Base-by-base conservation (phyloP, 2,329 filamentous ascomycete species). In the Hypoxylon sp. region DNA sequence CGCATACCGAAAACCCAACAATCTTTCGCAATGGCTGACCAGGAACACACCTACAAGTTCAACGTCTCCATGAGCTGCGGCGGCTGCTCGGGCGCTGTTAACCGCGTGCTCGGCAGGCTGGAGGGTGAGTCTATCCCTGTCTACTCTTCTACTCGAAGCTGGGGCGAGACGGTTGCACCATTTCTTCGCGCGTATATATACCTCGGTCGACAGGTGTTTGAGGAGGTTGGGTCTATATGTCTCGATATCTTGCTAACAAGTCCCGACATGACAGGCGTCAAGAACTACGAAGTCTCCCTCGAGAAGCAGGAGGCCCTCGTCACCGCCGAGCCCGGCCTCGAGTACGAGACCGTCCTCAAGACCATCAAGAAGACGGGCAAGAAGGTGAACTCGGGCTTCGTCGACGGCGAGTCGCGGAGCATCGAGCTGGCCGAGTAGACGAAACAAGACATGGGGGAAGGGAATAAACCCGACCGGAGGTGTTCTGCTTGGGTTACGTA, bases 291-390 rank as follows among this genome's bases (percentile, higher is more conserved):
- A 52, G 91, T 97, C 64, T 92, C 87, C 54, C 91, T 98, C 72
- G 91, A 96, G 63, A 87, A 82, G 66, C 92, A 98, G 76, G 92
- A 85, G 62, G 94, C 92, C 64, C 87, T 87, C 66, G 85, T 98
- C 67, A 80, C 89, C 67, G 86, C 92, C 63, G 84, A 88, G 65
- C 81, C 86, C 3, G 80, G 77, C 52, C 82, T 96, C 62, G 81
- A 84, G 56, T 97, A 94, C 80, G 86, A 91, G 65, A 91, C 86
- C 45, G 91, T 97, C 57, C 86, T 96, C 60, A 83, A 84, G 73
- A 96, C 91, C 75, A 97, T 97, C 76, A 88, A 89, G 83, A 97
- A 97, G 87, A 97, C 93, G 10, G 93, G 93, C 71, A 97, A 97
- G 86, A 89, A 89, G 72, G 88, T 97, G 73, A 96, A 90, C 77